These are phyloP conservation scores for Azolla pinnata DNA, from an alignment of 75 land plant genomes.

Conservation along the genomic window DNA sequence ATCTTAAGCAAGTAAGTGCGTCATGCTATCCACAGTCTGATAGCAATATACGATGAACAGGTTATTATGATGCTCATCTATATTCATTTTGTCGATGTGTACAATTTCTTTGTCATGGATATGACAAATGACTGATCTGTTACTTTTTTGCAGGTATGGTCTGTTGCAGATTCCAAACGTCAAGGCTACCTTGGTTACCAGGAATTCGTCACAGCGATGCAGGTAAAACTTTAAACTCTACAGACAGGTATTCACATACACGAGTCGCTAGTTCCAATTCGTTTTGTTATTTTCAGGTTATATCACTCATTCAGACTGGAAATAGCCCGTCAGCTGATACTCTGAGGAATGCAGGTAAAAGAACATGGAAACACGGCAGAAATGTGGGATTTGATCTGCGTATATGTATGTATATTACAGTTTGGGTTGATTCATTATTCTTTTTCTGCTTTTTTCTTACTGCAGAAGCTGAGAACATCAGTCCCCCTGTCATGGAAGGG, in stretches of 20 bases:
- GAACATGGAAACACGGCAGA: background rate
- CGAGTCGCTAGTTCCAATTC: too few species aligned
- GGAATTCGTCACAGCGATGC: conserved; percentile 89
- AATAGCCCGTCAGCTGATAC: conserved; percentile 41
- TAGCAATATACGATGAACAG: conserved; percentile 1
- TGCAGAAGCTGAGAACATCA: conserved; percentile 52
- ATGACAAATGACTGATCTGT: background rate
- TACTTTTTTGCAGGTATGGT: conserved; percentile 60
- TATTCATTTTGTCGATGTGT: background rate
- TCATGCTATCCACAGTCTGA: too few species aligned
- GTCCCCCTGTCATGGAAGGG: conserved; percentile 76
- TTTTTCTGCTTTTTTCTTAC: background rate
- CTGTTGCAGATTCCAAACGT: conserved; percentile 77
- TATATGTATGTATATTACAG: background rate
- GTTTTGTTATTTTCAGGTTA: conserved; percentile 42
- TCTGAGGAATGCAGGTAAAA: conserved; percentile 31
- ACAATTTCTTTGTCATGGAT: background rate
- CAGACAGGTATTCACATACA: too few species aligned
- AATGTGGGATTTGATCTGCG: too few species aligned
- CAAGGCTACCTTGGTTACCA: conserved; percentile 84
- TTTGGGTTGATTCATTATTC: background rate
- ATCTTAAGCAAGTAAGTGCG: conserved; percentile 93
- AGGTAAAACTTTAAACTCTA: too few species aligned
- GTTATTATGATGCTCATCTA: background rate
- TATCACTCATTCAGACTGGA: conserved; percentile 77